Conservation (phyloP, 495 filamentous ascomycete genomes). For the Amniculicola lignicola region DNA sequence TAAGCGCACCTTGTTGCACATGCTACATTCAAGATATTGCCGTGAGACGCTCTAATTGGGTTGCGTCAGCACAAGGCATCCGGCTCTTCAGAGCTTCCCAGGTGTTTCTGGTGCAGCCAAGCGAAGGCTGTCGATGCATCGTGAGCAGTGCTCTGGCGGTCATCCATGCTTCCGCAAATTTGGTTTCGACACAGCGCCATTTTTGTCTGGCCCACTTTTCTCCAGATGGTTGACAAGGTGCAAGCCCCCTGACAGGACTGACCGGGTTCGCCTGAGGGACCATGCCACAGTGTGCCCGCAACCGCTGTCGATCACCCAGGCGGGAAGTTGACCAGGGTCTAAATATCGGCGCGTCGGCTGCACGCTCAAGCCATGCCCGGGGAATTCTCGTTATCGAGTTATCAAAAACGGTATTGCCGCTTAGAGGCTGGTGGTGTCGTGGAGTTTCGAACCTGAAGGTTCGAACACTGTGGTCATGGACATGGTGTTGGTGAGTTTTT, state of each 20-base stretch:
- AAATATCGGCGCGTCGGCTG: slow-evolving; percentile 32
- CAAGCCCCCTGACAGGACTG: slow-evolving; percentile 23
- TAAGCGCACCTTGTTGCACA: slow-evolving; percentile 13
- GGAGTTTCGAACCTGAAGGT: too few species aligned
- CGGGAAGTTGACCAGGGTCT: slow-evolving; percentile 24
- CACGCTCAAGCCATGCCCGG: slow-evolving; percentile 28
- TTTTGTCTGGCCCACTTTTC: not conserved
- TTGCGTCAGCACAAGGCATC: slow-evolving; percentile 30
- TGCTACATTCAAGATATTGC: not conserved
- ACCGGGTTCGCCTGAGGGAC: slow-evolving; percentile 14
- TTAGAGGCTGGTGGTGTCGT: slow-evolving; percentile 17
- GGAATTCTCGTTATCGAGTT: slow-evolving; percentile 32
- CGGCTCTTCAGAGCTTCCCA: slow-evolving; percentile 12
- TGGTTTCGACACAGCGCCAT: slow-evolving; percentile 1
- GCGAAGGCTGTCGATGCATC: slow-evolving; percentile 4
- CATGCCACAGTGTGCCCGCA: slow-evolving; percentile 13
- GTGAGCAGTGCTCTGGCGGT: not conserved
- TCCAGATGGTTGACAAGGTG: slow-evolving; percentile 8
- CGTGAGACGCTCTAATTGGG: slow-evolving; percentile 15
- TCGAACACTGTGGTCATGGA: not conserved
- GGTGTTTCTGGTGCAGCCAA: slow-evolving; percentile 25
- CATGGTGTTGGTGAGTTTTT: not conserved
- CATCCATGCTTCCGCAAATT: slow-evolving; percentile 24
- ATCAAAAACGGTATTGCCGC: slow-evolving; percentile 32
- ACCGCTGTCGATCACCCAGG: slow-evolving; percentile 32